Conservation (phyloP, 768 basidiomycete species). For the Clavulina sp. region DNA sequence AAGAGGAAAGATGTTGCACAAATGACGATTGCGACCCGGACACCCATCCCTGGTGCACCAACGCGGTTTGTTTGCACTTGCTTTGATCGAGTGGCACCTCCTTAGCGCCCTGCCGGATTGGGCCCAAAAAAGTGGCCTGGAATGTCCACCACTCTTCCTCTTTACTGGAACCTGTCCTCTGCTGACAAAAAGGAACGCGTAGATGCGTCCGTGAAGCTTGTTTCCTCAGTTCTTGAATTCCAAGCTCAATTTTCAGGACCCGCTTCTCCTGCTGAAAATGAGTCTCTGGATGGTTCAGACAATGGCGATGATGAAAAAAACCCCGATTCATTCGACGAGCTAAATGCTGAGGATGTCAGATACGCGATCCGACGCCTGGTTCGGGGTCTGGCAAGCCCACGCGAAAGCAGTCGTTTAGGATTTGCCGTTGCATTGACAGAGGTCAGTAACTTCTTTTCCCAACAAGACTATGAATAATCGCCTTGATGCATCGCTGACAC, state of each 20-base stretch:
- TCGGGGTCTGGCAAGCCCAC: constrained; percentile 74
- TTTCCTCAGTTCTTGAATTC: constrained; percentile 68
- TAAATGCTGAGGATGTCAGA: constrained; percentile 80
- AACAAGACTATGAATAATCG: background rate
- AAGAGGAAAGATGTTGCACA: constrained; percentile 66
- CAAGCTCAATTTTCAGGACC: constrained; percentile 41
- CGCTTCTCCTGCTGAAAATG: constrained; percentile 14
- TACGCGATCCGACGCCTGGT: constrained; percentile 81
- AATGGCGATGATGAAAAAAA: constrained; percentile 24
- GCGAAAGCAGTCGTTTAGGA: constrained; percentile 85
- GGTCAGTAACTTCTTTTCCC: constrained; percentile 29
- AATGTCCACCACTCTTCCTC: constrained; percentile 77
- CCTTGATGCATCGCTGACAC: constrained; percentile 5
- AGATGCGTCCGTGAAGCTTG: constrained; percentile 70
- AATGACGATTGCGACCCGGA: constrained; percentile 57
- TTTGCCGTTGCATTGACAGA: constrained; percentile 94
- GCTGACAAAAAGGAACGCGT: constrained; percentile 61
- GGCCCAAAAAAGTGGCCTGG: background rate
- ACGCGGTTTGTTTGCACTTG: background rate
- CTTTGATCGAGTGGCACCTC: background rate
- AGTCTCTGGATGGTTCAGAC: constrained; percentile 9
- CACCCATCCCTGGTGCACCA: constrained; percentile 32
- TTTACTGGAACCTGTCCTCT: constrained; percentile 90
- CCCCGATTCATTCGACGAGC: constrained; percentile 28
- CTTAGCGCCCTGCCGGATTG: background rate